Evolutionary conservation across 257 asterid genomes (phyloP).

Genomic region (Perilla frutescens): DNA sequence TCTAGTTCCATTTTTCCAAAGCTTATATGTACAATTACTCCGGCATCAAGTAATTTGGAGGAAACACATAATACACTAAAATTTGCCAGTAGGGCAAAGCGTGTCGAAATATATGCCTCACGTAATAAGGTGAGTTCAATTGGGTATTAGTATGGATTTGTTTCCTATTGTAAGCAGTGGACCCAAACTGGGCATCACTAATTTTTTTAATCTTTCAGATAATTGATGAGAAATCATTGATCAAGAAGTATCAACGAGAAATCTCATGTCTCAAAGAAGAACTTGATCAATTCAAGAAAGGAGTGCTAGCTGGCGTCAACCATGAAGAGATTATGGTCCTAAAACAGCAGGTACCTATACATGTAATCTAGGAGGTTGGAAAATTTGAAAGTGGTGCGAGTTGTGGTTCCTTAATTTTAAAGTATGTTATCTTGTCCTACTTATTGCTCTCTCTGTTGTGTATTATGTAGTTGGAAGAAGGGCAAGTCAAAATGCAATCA

Average conservation of each 20-base stretch:
- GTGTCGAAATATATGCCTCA: constrained; percentile 89
- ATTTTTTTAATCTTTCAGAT: constrained; percentile 55
- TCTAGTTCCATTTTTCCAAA: constrained; percentile 42
- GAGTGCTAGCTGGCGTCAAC: constrained; percentile 77
- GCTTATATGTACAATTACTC: constrained; percentile 98
- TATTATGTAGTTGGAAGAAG: constrained; percentile 83
- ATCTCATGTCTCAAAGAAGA: constrained; percentile 85
- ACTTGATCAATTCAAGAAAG: constrained; percentile 84
- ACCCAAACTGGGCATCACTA: constrained; percentile 24
- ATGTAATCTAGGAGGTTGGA: constrained; percentile 16
- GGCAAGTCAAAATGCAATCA: constrained; percentile 98
- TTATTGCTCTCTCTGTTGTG: constrained; percentile 20
- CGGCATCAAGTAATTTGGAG: constrained; percentile 98
- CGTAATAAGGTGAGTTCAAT: constrained; percentile 77
- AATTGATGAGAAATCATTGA: constrained; percentile 96
- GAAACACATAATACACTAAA: constrained; percentile 98
- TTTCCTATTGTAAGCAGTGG: constrained; percentile 29
- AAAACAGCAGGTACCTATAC: constrained; percentile 69
- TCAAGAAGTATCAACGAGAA: constrained; percentile 97
- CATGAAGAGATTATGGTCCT: constrained; percentile 87
- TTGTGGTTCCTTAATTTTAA: constrained; percentile 4
- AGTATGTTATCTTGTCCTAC: constrained; percentile 9
- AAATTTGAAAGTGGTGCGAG: constrained; percentile 8
- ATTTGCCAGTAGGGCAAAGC: constrained; percentile 98
- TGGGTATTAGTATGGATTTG: constrained; percentile 10